A percentile compares a stretch with the other conserved stretches of the same genome.
Conservation (phyloP, 202 grass and related monocot species). For the Zoysia matrella region DNA sequence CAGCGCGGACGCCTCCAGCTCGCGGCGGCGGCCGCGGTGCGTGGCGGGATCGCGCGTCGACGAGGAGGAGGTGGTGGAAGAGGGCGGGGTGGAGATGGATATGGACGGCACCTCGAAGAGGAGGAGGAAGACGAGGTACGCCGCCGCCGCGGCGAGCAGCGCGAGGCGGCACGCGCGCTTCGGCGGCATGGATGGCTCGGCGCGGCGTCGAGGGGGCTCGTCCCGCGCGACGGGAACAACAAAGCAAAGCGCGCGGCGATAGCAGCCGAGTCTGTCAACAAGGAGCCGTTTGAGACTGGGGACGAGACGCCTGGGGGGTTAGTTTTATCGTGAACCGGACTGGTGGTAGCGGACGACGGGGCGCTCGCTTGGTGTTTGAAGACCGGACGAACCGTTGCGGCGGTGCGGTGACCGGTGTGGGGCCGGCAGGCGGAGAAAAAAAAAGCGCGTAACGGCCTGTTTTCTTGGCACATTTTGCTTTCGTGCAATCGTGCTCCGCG, state of each 20-base stretch:
- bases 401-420: not conserved
- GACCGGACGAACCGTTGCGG: slow-evolving; percentile 32
- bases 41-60: not conserved
- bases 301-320: not conserved
- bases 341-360: not conserved
- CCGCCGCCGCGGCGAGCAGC: slow-evolving; percentile 47
- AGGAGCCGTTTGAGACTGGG: slow-evolving; percentile 41
- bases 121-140: slow-evolving; percentile 55
- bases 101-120: slow-evolving; percentile 54
- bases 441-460: too few relatives aligned
- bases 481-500: too few relatives aligned
- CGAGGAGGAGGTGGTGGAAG: not conserved
- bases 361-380: slow-evolving; percentile 15
- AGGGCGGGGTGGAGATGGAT: slow-evolving; percentile 20
- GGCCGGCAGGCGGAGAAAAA: too few relatives aligned
- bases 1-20: slow-evolving; percentile 40
- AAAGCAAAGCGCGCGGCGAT: not conserved
- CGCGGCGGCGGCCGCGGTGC: slow-evolving; percentile 41
- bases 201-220: not conserved
- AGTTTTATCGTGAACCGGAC: not conserved
- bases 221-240: not conserved
- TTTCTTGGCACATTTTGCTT: too few relatives aligned
- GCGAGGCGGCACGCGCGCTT: slow-evolving; percentile 50
- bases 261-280: not conserved
- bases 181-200: slow-evolving; percentile 36